phyloP scores from a whole-genome alignment of 2,329 filamentous ascomycete genomes.

The Leptosphaerulina australis region DNA sequence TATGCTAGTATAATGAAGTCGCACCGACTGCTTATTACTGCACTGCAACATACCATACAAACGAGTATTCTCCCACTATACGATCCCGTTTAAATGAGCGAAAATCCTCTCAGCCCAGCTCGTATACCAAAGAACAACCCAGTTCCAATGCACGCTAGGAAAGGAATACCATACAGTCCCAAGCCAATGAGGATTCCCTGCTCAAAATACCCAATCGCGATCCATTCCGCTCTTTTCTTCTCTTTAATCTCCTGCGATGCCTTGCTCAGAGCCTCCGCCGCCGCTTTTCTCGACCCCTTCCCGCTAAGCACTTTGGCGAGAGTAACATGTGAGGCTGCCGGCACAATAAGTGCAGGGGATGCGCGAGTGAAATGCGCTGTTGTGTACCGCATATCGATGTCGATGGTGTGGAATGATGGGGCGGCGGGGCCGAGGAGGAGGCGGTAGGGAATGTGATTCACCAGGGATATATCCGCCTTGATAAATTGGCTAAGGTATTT shows the following conservation, averaged over 20 bases:
- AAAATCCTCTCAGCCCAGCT: constrained; percentile 28
- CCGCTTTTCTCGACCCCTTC: constrained; percentile 21
- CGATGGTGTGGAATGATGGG: constrained; percentile 23
- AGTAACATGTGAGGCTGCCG: constrained; percentile 20
- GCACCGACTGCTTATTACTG: too few relatives aligned
- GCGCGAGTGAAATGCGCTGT: constrained; percentile 27
- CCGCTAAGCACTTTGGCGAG: constrained; percentile 25
- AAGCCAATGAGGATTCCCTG: constrained; percentile 46
- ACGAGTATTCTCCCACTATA: too few relatives aligned
- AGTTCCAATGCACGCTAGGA: constrained; percentile 38
- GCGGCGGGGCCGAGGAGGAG: constrained; percentile 53
- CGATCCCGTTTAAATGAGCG: constrained; percentile 16
- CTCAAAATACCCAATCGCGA: constrained; percentile 39
- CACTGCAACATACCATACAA: too few relatives aligned
- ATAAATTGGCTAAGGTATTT: constrained; percentile 68
- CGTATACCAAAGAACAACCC: constrained; percentile 34
- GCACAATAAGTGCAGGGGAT: constrained; percentile 26
- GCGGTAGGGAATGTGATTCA: constrained; percentile 64
- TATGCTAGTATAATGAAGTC: too few relatives aligned
- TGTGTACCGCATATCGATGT: constrained; percentile 29
- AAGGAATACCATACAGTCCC: constrained; percentile 41
- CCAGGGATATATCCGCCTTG: constrained; percentile 56
- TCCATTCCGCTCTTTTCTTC: constrained; percentile 43
- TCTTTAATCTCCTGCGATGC: constrained; percentile 36
- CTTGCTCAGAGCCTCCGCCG: constrained; percentile 20